Conservation (phyloP, 176 grass and related monocot species). For the Oryza nivara region DNA sequence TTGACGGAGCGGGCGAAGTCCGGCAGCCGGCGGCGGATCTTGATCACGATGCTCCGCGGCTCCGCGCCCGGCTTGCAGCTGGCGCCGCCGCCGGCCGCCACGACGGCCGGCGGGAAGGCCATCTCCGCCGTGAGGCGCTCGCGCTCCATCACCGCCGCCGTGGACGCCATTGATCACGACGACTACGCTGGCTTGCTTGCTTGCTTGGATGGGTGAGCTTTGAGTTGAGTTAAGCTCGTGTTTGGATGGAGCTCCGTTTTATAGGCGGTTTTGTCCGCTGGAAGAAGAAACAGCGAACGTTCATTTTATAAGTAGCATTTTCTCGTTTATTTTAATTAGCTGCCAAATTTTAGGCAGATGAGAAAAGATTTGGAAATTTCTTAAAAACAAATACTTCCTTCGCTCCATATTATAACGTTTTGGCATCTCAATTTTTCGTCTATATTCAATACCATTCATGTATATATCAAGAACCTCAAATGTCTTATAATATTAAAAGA, state of each 20-base stretch:
- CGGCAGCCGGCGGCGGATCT: conserved; percentile 66
- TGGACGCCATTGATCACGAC: conserved; percentile 7
- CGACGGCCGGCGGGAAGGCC: conserved; percentile 28
- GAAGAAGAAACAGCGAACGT: too few relatives aligned
- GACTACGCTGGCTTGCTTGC: neutral
- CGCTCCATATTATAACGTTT: too few relatives aligned
- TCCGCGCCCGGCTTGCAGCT: neutral
- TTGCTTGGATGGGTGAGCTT: neutral
- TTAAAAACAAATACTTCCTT: too few relatives aligned
- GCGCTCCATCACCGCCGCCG: conserved; percentile 55
- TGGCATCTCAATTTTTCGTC: too few relatives aligned
- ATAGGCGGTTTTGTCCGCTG: neutral
- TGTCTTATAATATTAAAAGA: too few relatives aligned
- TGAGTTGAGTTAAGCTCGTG: neutral
- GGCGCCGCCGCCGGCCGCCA: neutral
- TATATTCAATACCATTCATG: too few relatives aligned
- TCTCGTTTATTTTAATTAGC: too few relatives aligned
- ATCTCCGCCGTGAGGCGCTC: conserved; percentile 71
- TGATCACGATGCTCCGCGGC: conserved; percentile 58
- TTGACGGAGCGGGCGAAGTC: conserved; percentile 75
- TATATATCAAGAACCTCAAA: too few relatives aligned
- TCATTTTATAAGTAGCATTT: too few relatives aligned
- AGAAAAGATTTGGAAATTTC: too few relatives aligned
- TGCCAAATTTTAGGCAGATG: too few relatives aligned
- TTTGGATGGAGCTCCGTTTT: neutral